phyloP scores from a whole-genome alignment of 106 monocot species.

The Acorus calamus region DNA sequence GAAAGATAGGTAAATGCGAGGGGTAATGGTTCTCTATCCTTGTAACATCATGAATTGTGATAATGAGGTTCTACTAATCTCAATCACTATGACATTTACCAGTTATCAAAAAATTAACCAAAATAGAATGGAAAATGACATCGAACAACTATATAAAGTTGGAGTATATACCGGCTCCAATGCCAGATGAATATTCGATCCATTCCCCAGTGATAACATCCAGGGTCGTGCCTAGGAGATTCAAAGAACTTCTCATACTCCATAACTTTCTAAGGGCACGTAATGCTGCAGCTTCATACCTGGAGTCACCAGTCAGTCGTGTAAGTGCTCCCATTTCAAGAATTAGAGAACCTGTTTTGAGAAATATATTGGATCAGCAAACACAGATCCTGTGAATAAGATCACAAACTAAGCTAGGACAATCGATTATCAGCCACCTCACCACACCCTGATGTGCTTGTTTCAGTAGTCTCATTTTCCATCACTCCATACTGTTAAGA shows the following conservation, averaged over 20 bases:
- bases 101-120: too few species aligned
- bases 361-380: neutral
- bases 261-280: constrained; percentile 81
- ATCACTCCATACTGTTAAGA: constrained; percentile 63
- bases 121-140: too few species aligned
- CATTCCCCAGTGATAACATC: constrained; percentile 79
- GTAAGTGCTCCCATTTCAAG: constrained; percentile 95
- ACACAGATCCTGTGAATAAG: constrained; percentile 1
- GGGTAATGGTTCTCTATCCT: too few species aligned
- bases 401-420: neutral
- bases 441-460: constrained; percentile 97
- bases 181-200: constrained; percentile 84
- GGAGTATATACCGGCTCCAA: constrained; percentile 71
- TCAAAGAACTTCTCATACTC: constrained; percentile 93
- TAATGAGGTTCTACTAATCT: too few species aligned
- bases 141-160: constrained; percentile 2
- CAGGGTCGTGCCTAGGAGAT: constrained; percentile 87
- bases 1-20: too few species aligned
- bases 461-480: constrained; percentile 90
- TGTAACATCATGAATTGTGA: too few species aligned
- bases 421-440: constrained; percentile 10
- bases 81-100: too few species aligned
- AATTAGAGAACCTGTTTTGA: constrained; percentile 74
- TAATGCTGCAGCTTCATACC: constrained; percentile 70
- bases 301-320: constrained; percentile 65